phyloP scores from a whole-genome alignment of 768 basidiomycete species.

The Collybia nuda region DNA sequence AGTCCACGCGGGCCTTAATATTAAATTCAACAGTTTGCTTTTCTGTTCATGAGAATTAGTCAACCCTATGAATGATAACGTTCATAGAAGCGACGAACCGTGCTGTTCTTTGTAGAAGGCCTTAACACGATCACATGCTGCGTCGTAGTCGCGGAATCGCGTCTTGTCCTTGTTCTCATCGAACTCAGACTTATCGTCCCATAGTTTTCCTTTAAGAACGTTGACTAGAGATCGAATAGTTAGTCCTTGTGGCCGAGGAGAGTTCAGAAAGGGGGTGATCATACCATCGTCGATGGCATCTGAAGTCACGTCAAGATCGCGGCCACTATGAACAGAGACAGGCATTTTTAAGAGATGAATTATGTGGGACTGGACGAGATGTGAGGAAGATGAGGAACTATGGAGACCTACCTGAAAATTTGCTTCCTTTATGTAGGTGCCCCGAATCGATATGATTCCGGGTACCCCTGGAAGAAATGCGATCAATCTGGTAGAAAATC shows the following conservation, averaged over 20 bases:
- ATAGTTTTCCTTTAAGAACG: constrained; percentile 58
- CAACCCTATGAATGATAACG: background rate
- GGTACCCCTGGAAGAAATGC: background rate
- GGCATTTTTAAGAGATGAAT: constrained; percentile 23
- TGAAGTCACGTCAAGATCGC: constrained; percentile 42
- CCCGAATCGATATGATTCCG: background rate
- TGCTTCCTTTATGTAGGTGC: constrained; percentile 6
- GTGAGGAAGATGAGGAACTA: background rate
- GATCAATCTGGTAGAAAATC: background rate
- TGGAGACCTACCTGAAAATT: background rate
- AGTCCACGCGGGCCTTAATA: constrained; percentile 71
- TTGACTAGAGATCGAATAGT: constrained; percentile 48
- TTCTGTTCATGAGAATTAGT: constrained; percentile 38
- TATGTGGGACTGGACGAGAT: background rate
- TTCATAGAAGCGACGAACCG: constrained; percentile 34
- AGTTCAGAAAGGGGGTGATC: background rate
- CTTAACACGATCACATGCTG: constrained; percentile 77
- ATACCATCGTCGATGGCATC: constrained; percentile 51
- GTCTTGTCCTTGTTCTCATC: constrained; percentile 65
- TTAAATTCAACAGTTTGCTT: constrained; percentile 91
- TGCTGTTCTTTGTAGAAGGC: constrained; percentile 79
- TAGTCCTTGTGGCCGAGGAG: background rate
- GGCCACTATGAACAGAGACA: constrained; percentile 19
- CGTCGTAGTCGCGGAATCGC: constrained; percentile 70
- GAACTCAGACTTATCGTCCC: constrained; percentile 59